Conservation (phyloP, 2,329 filamentous ascomycete genomes). For the Mariannaea elegans region DNA sequence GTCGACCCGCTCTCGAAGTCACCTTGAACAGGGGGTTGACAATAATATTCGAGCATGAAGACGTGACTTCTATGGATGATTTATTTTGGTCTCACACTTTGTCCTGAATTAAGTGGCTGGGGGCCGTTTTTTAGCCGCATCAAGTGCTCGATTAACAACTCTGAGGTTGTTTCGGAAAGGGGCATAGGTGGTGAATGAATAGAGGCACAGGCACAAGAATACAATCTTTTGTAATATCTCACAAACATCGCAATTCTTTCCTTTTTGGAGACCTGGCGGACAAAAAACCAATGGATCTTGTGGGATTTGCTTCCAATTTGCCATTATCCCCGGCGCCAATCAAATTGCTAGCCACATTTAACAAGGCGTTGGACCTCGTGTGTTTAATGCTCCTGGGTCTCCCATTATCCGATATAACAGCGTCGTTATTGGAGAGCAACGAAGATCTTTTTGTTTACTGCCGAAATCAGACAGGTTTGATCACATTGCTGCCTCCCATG, state of each 20-base stretch:
- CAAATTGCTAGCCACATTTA: constrained; percentile 2
- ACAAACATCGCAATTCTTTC: constrained; percentile 3
- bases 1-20: constrained; percentile 17
- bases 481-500: neutral
- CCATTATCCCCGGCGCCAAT: constrained; percentile 9
- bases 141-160: neutral
- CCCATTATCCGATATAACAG: constrained; percentile 12
- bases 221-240: neutral
- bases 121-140: neutral
- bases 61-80: neutral
- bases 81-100: constrained; percentile 1
- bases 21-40: neutral
- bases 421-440: no score
- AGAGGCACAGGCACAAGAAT: neutral
- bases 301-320: neutral
- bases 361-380: constrained; percentile 12
- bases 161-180: constrained; percentile 14
- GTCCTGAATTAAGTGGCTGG: constrained; percentile 7
- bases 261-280: neutral
- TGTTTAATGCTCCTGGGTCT: constrained; percentile 13
- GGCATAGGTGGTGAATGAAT: constrained; percentile 13
- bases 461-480: constrained; percentile 8
- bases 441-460: no score
- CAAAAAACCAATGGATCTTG: neutral
- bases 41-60: constrained; percentile 6